These are phyloP conservation scores for Penicillium decumbens DNA, from an alignment of 2,329 filamentous ascomycete genomes.

Conservation along the genomic window DNA sequence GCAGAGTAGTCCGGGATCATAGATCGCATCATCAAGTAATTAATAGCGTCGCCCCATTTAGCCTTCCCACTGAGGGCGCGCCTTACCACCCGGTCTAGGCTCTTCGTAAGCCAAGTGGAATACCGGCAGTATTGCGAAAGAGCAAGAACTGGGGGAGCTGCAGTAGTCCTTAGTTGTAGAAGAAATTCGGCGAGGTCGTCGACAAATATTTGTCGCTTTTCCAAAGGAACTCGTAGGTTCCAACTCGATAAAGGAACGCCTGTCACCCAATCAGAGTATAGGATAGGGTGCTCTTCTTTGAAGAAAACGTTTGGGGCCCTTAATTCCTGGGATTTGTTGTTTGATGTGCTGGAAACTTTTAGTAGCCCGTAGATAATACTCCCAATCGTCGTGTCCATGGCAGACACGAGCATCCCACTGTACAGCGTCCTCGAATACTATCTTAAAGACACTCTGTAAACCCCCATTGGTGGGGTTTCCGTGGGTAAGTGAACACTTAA, in stretches of 20 bases:
- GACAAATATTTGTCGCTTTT: background rate
- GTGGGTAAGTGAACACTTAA: conserved; percentile 4
- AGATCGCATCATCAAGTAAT: conserved; percentile 20
- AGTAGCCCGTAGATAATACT: background rate
- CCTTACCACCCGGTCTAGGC: conserved; percentile 12
- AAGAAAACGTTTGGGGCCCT: conserved; percentile 1
- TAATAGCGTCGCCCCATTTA: conserved; percentile 12
- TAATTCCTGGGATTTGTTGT: background rate
- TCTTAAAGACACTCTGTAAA: conserved; percentile 8
- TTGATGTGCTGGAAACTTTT: conserved; percentile 3
- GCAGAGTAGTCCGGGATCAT: conserved; percentile 15
- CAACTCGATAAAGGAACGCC: conserved; percentile 5
- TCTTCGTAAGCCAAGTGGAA: conserved; percentile 12
- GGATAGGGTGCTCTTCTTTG: conserved; percentile 2
- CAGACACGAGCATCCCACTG: conserved; percentile 7
- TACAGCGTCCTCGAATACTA: conserved; percentile 4
- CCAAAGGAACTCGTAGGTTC: background rate
- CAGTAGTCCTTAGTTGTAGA: conserved; percentile 12
- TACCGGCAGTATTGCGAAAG: background rate
- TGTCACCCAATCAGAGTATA: conserved; percentile 9
- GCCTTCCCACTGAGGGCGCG: conserved; percentile 14
- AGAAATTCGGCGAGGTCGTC: conserved; percentile 10
- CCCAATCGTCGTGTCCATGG: background rate
- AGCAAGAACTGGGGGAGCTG: background rate
- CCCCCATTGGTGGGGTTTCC: background rate